Conservation (phyloP, 1,284 basidiomycete genomes). For the Boletus austroedulis region DNA sequence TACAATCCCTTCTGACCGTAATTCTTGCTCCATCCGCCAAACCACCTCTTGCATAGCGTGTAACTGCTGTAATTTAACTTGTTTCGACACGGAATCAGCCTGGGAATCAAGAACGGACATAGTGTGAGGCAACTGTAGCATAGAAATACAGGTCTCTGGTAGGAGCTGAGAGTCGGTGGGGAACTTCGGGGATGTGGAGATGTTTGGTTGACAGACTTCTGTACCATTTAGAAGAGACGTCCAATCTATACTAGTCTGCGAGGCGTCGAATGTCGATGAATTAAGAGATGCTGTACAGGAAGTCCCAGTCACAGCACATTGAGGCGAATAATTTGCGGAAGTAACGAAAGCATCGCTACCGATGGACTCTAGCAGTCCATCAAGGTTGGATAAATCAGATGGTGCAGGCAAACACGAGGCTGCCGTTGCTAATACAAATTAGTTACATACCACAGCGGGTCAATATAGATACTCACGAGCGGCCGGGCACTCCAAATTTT, state of each 20-base stretch:
- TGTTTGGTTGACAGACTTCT: constrained; percentile 1
- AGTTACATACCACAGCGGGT: not conserved
- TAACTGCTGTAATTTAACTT: constrained; percentile 21
- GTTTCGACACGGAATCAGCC: constrained; percentile 7
- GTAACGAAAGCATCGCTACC: not conserved
- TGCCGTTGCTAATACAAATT: not conserved
- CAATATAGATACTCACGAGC: constrained; percentile 14
- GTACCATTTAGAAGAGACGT: constrained; percentile 12
- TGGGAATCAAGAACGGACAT: not conserved
- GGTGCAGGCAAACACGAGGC: not conserved
- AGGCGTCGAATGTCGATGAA: not conserved
- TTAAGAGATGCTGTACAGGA: not conserved
- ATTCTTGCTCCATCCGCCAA: constrained; percentile 27
- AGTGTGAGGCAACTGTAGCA: constrained; percentile 23
- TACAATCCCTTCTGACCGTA: constrained; percentile 26
- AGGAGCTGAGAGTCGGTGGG: constrained; percentile 4
- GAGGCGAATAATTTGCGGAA: not conserved
- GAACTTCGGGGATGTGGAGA: constrained; percentile 4
- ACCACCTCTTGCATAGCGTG: constrained; percentile 32
- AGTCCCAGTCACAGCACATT: not conserved
- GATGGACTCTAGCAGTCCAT: constrained; percentile 19
- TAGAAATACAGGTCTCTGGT: constrained; percentile 27
- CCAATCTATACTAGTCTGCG: constrained; percentile 17
- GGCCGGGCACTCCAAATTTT: not conserved
- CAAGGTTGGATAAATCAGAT: constrained; percentile 9